phyloP scores from a whole-genome alignment of 2,329 filamentous ascomycete genomes.

The Exophiala calicioides region DNA sequence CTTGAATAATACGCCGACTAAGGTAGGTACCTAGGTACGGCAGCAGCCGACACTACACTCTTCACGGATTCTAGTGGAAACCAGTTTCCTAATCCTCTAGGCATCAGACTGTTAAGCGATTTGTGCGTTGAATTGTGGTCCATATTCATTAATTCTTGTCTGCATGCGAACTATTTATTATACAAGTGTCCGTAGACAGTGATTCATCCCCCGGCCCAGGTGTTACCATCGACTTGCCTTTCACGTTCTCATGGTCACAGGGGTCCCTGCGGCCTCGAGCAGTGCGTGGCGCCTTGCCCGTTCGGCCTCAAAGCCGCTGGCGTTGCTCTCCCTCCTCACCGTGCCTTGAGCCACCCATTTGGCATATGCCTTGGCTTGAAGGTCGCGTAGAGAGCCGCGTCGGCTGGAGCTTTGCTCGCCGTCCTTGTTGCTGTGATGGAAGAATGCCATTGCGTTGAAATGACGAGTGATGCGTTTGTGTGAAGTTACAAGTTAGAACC shows the following conservation, averaged over 20 bases:
- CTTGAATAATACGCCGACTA: too few relatives aligned
- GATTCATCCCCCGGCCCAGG: too few relatives aligned
- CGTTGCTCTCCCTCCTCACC: background rate
- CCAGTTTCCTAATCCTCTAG: too few relatives aligned
- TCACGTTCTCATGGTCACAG: slow-evolving; percentile 4
- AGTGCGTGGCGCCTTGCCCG: slow-evolving; percentile 9
- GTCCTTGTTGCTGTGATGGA: slow-evolving; percentile 8
- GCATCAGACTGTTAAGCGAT: too few relatives aligned
- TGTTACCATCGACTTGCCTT: slow-evolving; percentile 1
- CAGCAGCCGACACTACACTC: too few relatives aligned
- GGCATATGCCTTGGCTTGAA: slow-evolving; percentile 16
- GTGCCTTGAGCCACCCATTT: slow-evolving; percentile 9
- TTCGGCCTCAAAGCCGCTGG: slow-evolving; percentile 12
- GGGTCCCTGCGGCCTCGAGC: slow-evolving; percentile 3
- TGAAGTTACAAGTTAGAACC: background rate
- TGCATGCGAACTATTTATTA: too few relatives aligned
- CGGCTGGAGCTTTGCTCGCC: slow-evolving; percentile 5
- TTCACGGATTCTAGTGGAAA: too few relatives aligned
- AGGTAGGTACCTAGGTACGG: too few relatives aligned
- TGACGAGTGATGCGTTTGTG: background rate
- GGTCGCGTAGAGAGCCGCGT: slow-evolving; percentile 16
- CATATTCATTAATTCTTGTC: too few relatives aligned
- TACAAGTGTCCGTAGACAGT: too few relatives aligned
- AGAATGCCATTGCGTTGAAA: slow-evolving; percentile 14
- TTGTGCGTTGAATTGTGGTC: too few relatives aligned